A percentile compares a stretch with the other conserved stretches of the same genome.
These are phyloP conservation scores for Talaromyces sp. DNA, from an alignment of 2,329 filamentous ascomycete genomes.

Conservation along the genomic window DNA sequence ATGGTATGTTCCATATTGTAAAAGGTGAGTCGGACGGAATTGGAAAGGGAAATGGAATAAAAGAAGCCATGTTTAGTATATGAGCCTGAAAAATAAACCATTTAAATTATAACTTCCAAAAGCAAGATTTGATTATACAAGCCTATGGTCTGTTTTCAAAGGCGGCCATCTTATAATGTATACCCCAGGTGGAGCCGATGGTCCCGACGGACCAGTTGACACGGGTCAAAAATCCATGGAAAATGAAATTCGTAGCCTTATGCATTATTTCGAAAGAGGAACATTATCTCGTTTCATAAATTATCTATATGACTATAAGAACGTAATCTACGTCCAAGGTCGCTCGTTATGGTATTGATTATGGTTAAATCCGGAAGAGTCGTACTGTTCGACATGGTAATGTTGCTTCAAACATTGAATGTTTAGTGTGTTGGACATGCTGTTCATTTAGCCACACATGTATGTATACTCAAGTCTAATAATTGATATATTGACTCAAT, in stretches of 20 bases:
- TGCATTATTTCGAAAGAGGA: neutral
- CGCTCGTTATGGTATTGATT: too few relatives aligned
- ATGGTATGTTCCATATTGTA: slow-evolving; percentile 50
- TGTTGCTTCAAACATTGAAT: too few relatives aligned
- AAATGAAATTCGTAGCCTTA: neutral
- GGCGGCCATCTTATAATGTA: neutral
- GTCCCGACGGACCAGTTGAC: neutral
- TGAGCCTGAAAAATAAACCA: neutral
- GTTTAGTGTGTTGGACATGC: too few relatives aligned
- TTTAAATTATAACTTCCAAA: too few relatives aligned
- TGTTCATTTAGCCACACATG: too few relatives aligned
- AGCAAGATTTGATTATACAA: neutral
- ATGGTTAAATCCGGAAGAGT: too few relatives aligned
- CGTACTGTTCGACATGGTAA: too few relatives aligned
- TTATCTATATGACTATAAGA: too few relatives aligned
- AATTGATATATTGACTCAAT: too few relatives aligned
- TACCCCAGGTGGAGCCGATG: neutral
- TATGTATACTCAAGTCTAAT: too few relatives aligned
- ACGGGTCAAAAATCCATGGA: neutral
- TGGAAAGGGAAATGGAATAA: neutral
- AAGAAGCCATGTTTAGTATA: neutral
- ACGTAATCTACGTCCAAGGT: too few relatives aligned
- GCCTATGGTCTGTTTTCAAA: neutral
- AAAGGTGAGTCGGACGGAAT: slow-evolving; percentile 26
- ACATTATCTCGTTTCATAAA: too few relatives aligned